These are phyloP conservation scores for Pharnaceum exiguum DNA, from an alignment of 148 eudicot species.

Conservation along the genomic window DNA sequence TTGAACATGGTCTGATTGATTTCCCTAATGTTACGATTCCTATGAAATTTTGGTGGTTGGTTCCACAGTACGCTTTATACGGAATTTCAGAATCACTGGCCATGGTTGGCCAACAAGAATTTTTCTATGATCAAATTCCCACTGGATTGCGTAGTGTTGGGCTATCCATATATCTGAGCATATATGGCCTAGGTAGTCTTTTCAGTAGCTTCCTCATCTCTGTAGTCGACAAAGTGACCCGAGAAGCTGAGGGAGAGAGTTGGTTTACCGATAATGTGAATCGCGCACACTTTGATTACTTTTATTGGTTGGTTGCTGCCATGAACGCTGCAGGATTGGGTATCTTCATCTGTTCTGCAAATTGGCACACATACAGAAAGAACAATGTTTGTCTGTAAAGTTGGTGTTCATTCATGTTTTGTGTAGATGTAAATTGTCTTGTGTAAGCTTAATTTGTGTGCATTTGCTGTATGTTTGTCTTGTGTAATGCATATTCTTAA, in stretches of 20 bases:
- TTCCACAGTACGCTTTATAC: slow-evolving; percentile 47
- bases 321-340: too few species aligned
- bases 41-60: slow-evolving; percentile 56
- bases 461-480: too few species aligned
- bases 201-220: slow-evolving; percentile 44
- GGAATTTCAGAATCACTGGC: slow-evolving; percentile 50
- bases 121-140: slow-evolving; percentile 58
- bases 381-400: too few species aligned
- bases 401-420: too few species aligned
- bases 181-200: slow-evolving; percentile 55
- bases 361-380: too few species aligned
- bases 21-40: slow-evolving; percentile 37
- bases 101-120: slow-evolving; percentile 53
- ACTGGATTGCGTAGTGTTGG: slow-evolving; percentile 51
- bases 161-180: slow-evolving; percentile 41
- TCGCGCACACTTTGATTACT: too few species aligned
- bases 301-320: too few species aligned
- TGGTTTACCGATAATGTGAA: slow-evolving; percentile 62
- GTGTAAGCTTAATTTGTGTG: too few species aligned
- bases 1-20: slow-evolving; percentile 34
- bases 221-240: slow-evolving; percentile 23
- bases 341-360: too few species aligned
- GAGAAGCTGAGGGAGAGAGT: slow-evolving; percentile 27
- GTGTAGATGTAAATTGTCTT: too few species aligned
- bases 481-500: too few species aligned